Evolutionary conservation across 176 grass and related monocot species (phyloP), one percentile per base, ranked within the genome.

Genomic region (Eragrostis curvula): DNA sequence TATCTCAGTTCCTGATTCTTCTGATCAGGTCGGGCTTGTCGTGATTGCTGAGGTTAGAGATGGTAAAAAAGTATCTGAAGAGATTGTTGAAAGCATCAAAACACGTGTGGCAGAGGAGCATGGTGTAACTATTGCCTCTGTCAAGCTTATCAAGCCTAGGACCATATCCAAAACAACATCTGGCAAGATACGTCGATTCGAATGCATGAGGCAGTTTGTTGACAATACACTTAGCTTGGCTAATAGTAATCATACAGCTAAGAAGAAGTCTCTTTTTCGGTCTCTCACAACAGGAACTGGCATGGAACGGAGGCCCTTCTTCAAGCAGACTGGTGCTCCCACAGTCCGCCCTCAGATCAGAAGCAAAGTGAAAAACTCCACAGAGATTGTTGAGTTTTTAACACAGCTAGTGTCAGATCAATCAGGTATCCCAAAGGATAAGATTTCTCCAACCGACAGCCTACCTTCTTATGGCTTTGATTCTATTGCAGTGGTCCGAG

Each of bases 91-190:
- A 16, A 81, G 48, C 80, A 94, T 94, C 79, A 94, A 83, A 86
- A 32, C 82, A 77, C 74, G 83, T 60, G 82, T 94, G 20, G 88
- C 81, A 0, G 91, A 94, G 86, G 88, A 94, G 77, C 91, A 94
- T 69, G 91, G 91, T 77, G 85, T 94, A 73, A 52, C 79, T 86
- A 80, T 94, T 66, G 85, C 91, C 79, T 86, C 85, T 61, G 70
- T 94, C 59, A 86, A 90, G 55, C 79, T 94, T 75, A 94, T 94
- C 53, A 94, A 90, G 50, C 91, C 91, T 52, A 94, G 85, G 86
- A 90, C 91, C 61, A 90, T 94, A 74, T 85, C 82, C 75, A 94
- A 94, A 77, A 94, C 91, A 75, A 90, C 91, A 80, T 94, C 91
- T 12, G 91, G 91, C 43, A 94, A 94, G 81, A 90, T 94, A 79